Evolutionary conservation across 768 basidiomycete species (phyloP).

Genomic region (Omphalotus guepiniiformis): DNA sequence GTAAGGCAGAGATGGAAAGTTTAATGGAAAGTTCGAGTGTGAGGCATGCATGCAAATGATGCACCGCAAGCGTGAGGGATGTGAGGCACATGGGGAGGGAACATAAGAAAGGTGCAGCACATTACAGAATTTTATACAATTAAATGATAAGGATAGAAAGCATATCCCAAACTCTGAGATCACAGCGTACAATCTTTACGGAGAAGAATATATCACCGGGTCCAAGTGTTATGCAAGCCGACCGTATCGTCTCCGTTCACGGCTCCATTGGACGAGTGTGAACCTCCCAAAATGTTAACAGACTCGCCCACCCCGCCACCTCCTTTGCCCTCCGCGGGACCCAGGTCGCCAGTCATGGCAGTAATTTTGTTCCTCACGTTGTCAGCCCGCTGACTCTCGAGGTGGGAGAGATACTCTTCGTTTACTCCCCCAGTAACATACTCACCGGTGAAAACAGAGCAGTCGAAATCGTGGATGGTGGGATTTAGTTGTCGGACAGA

Average conservation of each 20-base stretch:
- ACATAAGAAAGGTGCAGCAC: no score
- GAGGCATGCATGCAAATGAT: no score
- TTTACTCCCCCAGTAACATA: slow-evolving; percentile 94
- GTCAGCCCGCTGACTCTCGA: slow-evolving; percentile 81
- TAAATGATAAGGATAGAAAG: no score
- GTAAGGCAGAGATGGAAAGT: no score
- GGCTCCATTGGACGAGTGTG: slow-evolving; percentile 38
- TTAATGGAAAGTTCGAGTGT: no score
- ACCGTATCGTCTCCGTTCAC: slow-evolving; percentile 73
- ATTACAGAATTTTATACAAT: no score
- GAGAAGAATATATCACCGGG: slow-evolving; percentile 13
- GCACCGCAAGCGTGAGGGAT: no score
- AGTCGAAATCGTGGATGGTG: slow-evolving; percentile 76
- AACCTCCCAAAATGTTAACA: slow-evolving; percentile 11
- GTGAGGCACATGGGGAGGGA: no score
- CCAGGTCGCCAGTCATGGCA: slow-evolving; percentile 24
- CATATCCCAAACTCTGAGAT: background rate
- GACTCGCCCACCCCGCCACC: slow-evolving; percentile 20
- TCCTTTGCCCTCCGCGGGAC: slow-evolving; percentile 31
- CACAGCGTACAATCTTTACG: background rate
- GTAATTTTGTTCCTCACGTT: slow-evolving; percentile 59
- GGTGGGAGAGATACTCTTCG: slow-evolving; percentile 67
- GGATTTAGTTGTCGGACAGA: slow-evolving; percentile 87
- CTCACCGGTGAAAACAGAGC: slow-evolving; percentile 96
- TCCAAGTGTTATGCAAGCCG: slow-evolving; percentile 75